These are phyloP conservation scores for Cucumis hystrix DNA, from an alignment of 306 rosid species.

Conservation along the genomic window DNA sequence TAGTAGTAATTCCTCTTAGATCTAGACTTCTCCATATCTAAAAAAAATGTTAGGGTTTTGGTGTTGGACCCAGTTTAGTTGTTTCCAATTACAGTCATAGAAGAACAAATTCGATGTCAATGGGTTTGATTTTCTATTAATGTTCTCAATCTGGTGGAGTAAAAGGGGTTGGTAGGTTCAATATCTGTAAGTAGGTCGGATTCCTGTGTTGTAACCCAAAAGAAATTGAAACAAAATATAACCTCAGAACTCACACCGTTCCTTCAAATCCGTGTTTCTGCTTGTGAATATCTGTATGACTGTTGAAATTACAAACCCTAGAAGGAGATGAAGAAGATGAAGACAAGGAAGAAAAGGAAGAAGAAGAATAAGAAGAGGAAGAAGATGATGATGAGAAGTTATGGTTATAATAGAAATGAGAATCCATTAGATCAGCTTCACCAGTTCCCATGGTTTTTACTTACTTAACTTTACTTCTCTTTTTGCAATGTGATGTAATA, in stretches of 20 bases:
- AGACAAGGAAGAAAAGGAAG: background rate
- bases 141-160: background rate
- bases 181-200: background rate
- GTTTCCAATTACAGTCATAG: conserved; percentile 10
- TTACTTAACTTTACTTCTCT: background rate
- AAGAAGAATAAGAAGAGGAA: background rate
- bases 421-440: conserved; percentile 1
- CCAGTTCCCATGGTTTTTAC: background rate
- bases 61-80: background rate
- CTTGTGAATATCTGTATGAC: background rate
- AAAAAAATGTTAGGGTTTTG: conserved; percentile 8
- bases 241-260: background rate
- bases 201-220: background rate
- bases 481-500: background rate
- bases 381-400: background rate
- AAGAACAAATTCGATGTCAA: conserved; percentile 10
- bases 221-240: too few relatives aligned
- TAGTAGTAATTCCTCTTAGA: conserved; percentile 89
- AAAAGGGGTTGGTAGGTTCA: too few relatives aligned
- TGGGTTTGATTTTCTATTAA: conserved; percentile 1
- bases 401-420: background rate
- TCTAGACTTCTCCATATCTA: conserved; percentile 91
- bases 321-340: background rate
- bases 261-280: background rate
- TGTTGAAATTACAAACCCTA: background rate